Evolutionary conservation across 345 rosid genomes (phyloP).

Genomic region (Ceriops tagal): DNA sequence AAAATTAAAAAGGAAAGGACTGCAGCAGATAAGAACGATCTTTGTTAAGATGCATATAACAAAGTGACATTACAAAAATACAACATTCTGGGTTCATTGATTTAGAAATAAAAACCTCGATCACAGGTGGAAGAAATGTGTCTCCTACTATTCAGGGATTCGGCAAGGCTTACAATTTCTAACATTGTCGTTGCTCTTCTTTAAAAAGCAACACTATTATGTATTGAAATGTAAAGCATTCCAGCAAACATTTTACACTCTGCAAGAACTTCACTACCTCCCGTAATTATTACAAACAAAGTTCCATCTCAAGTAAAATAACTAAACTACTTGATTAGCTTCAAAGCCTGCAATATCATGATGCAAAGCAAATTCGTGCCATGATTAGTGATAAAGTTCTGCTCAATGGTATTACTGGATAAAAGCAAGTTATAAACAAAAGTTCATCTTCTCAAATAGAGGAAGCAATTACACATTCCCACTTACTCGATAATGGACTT

Average conservation of each 20-base stretch:
- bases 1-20: too few species aligned
- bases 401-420: too few species aligned
- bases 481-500: constrained; percentile 87
- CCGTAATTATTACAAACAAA: too few species aligned
- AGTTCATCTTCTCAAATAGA: neutral
- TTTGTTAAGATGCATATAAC: too few species aligned
- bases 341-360: neutral
- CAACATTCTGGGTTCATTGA: too few species aligned
- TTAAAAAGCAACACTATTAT: neutral
- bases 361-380: neutral
- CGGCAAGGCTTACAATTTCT: neutral
- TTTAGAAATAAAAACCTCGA: too few species aligned
- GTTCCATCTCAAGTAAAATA: neutral
- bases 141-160: neutral
- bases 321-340: neutral
- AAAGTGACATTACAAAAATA: too few species aligned
- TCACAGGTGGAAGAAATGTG: neutral
- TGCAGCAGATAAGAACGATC: too few species aligned
- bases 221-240: too few species aligned
- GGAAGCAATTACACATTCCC: neutral
- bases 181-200: neutral
- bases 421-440: neutral
- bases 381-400: neutral
- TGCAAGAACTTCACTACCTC: too few species aligned
- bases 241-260: neutral